Evolutionary conservation across 139 green algal species (phyloP), one percentile per base, ranked within the genome.

Genomic region (Microglena sp.): DNA sequence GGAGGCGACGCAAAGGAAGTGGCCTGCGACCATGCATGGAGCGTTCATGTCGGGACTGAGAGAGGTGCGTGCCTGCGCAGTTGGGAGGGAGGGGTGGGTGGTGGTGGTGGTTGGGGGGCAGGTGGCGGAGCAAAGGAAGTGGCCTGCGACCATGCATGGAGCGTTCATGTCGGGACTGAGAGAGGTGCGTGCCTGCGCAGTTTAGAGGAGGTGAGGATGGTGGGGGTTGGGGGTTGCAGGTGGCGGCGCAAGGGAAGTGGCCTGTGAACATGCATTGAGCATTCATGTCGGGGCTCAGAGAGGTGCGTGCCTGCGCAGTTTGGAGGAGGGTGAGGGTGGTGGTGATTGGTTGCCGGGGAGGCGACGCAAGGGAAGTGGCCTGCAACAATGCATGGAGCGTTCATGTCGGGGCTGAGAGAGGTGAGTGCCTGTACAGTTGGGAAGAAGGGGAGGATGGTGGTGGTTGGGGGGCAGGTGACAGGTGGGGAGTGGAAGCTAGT

Each of bases 241-340:
- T n/a, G n/a, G n/a, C n/a, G n/a, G n/a, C n/a, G n/a, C n/a, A n/a
- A n/a, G n/a, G n/a, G n/a, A n/a, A n/a, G n/a, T 89, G 91, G 74
- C 93, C 91, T 1, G 93, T 93, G 53, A 98, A 92, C 30, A 98
- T 99, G 92, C 93, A 99, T 66, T 93, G 93, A 11, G 93, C 93
- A 27, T 96, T 92, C 72, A 45, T 64, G 8, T 64, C 56, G 18
- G 56, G 56, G 31, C 56, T 64, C 29, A 36, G 56, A 36, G 56
- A 64, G 56, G 56, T 22, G 24, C 11, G 40, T 50, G 6, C 50
- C 21, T 27, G 54, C 26, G 50, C 34, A 21, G 50, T 69, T 33
- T 34, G 34, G 50, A 50, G 50, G 21, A 29, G 63, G 50, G 63
- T 69, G 45, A 33, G 83, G 69, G 8, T 79, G 79, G 32, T 59